Conservation (phyloP, 2,329 filamentous ascomycete genomes). For the Aspergillus sp. region DNA sequence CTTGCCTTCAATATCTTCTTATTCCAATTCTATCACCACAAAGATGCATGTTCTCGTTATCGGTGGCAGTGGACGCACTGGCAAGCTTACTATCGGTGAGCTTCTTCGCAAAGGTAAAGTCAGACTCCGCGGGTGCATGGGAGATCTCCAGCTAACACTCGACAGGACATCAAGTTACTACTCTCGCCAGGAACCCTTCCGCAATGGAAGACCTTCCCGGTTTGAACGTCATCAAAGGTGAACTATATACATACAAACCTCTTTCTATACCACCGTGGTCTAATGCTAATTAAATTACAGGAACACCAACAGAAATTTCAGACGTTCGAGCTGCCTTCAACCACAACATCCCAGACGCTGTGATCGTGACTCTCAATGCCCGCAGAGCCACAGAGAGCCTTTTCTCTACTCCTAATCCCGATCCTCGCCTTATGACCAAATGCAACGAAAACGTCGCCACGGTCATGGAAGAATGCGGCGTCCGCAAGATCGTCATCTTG, state of each 20-base stretch:
- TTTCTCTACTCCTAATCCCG: slow-evolving; percentile 47
- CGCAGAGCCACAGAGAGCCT: slow-evolving; percentile 48
- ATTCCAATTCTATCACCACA: too few species aligned
- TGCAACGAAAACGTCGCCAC: slow-evolving; percentile 39
- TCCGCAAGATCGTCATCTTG: slow-evolving; percentile 50
- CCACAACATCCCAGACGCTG: slow-evolving; percentile 27
- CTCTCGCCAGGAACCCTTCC: slow-evolving; percentile 37
- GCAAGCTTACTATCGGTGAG: slow-evolving; percentile 43
- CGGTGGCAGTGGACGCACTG: slow-evolving; percentile 47
- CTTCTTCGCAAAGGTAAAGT: slow-evolving; percentile 32
- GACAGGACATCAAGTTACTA: slow-evolving; percentile 38
- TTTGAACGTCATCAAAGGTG: slow-evolving; percentile 23
- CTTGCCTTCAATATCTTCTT: too few species aligned
- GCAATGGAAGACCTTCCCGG: slow-evolving; percentile 22
- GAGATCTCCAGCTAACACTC: background rate
- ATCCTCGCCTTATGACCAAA: slow-evolving; percentile 50
- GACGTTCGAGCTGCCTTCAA: slow-evolving; percentile 22
- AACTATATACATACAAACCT: background rate
- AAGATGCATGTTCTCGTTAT: slow-evolving; percentile 39
- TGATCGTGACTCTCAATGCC: slow-evolving; percentile 53
- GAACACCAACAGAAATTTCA: slow-evolving; percentile 20
- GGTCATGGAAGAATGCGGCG: slow-evolving; percentile 38
- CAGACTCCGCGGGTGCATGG: too few species aligned
- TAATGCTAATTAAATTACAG: slow-evolving; percentile 4
- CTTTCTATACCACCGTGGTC: background rate